Base-by-base conservation (phyloP, 129 eudicot species). In the Smallanthus sonchifolius region DNA sequence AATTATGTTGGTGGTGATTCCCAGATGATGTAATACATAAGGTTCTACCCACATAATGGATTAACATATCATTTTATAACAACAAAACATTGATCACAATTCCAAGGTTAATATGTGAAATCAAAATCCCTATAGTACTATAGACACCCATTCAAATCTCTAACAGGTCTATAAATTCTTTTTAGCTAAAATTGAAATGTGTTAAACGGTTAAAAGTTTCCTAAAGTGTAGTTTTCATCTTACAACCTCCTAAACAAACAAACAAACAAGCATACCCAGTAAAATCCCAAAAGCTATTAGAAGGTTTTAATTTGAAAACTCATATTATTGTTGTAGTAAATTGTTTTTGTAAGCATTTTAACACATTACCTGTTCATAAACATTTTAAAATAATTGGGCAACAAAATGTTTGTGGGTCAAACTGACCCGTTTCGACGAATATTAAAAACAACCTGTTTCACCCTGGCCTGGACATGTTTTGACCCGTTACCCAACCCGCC, bases 381-480 rank as follows among this genome's bases (percentile, higher is more conserved):
- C 14, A 61, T 11, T 10, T 14, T 4, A 4, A 69, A 69, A 9
- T 24, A 24, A 7, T 4, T 17, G 13, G 16, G 30, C 30, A 24
- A 7, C 7, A 16, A 16, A 16, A 7, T 71, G 65, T 38, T 71
- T 54, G 75, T 71, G 65, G 74, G 34, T 47, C 54, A 60, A 54
- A 38, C 74, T 35, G n/a, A 10, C 7, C 17, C n/a, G 16, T 24
- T 24, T 24, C 30, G 30, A 24, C 30, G 30, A 24, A 24, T 19
- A 17, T 40, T 13, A 13, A 60, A 60, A 60, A 34, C 40, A 30
- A 35, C 19, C 43, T 15, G 44, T 62, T 35, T 60, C 16, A 60
- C 30, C 30, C 30, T 24, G 30, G 5, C 17, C 66, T 10, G 32
- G 9, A 56, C 65, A 7, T 20, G 20, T 39, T 55, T 56, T 56